Conservation (phyloP, 202 grass and related monocot genomes). For the Digitaria exilis region DNA sequence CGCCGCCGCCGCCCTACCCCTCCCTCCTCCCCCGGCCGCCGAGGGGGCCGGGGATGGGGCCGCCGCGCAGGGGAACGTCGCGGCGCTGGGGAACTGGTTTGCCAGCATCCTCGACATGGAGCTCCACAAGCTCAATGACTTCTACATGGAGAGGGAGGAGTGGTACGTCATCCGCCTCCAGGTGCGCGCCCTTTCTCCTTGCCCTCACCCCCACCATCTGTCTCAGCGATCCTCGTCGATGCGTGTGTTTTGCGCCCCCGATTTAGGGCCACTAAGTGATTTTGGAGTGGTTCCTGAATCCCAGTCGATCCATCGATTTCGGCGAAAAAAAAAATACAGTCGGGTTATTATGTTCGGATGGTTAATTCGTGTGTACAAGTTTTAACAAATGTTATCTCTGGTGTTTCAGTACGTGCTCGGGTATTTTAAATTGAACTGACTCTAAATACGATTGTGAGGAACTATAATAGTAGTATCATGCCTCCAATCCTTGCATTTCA, state of each 20-base stretch:
- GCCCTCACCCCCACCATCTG: background rate
- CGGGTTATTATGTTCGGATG: background rate
- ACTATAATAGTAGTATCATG: background rate
- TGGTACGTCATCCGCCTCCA: slow-evolving; percentile 96
- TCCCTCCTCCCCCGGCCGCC: background rate
- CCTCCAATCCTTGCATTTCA: background rate
- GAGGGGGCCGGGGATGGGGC: background rate
- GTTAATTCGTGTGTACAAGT: background rate
- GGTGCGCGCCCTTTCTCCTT: slow-evolving; percentile 36
- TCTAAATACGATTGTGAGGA: background rate
- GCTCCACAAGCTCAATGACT: slow-evolving; percentile 93
- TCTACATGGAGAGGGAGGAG: slow-evolving; percentile 96
- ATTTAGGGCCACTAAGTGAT: background rate
- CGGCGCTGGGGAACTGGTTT: slow-evolving; percentile 69
- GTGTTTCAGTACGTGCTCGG: background rate
- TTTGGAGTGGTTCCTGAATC: background rate
- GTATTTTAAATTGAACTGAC: background rate
- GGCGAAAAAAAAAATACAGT: background rate
- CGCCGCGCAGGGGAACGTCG: slow-evolving; percentile 17
- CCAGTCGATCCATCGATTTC: background rate
- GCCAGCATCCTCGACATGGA: slow-evolving; percentile 76
- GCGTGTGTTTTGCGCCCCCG: background rate
- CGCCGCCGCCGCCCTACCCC: background rate
- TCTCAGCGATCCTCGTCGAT: background rate
- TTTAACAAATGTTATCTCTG: background rate